Evolutionary conservation across 305 asterid species (phyloP).

Genomic region (Ruellia speciosa): DNA sequence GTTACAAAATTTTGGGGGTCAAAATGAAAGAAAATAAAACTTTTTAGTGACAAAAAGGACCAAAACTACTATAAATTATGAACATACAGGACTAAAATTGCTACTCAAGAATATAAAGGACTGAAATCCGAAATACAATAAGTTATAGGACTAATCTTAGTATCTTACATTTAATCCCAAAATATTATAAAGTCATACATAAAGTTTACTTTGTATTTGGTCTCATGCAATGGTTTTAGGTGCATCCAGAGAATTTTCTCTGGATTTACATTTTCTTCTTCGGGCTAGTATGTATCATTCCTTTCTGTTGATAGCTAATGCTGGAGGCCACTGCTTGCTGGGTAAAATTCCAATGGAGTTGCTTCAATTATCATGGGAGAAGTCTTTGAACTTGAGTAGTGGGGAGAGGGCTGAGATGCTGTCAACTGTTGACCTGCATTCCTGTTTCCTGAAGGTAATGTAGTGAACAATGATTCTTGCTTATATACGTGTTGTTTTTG

Average conservation of each 20-base stretch:
- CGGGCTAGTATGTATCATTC: conserved; percentile 23
- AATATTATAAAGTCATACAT: too few relatives aligned
- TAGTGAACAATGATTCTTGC: conserved; percentile 7
- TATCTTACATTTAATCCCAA: too few relatives aligned
- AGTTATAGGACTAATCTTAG: too few relatives aligned
- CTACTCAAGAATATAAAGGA: too few relatives aligned
- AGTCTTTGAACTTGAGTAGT: conserved; percentile 61
- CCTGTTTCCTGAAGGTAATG: conserved; percentile 71
- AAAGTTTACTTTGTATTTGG: too few relatives aligned
- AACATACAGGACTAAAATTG: too few relatives aligned
- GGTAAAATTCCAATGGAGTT: conserved; percentile 87
- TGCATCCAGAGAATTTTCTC: background rate
- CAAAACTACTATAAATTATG: too few relatives aligned
- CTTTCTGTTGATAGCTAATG: conserved; percentile 45
- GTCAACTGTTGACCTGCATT: conserved; percentile 70
- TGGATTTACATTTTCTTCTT: conserved; percentile 8
- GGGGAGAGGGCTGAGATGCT: conserved; percentile 88
- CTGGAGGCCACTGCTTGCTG: conserved; percentile 66
- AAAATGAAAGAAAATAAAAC: too few relatives aligned
- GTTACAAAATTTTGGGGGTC: too few relatives aligned
- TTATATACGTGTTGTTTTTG: conserved; percentile 14
- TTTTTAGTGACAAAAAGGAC: too few relatives aligned
- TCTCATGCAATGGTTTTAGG: too few relatives aligned
- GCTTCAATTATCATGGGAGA: conserved; percentile 79
- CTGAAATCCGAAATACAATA: too few relatives aligned